A percentile compares a stretch with the other conserved stretches of the same genome.
phyloP scores from a whole-genome alignment of 306 rosid species.

The Cicer arietinum region DNA sequence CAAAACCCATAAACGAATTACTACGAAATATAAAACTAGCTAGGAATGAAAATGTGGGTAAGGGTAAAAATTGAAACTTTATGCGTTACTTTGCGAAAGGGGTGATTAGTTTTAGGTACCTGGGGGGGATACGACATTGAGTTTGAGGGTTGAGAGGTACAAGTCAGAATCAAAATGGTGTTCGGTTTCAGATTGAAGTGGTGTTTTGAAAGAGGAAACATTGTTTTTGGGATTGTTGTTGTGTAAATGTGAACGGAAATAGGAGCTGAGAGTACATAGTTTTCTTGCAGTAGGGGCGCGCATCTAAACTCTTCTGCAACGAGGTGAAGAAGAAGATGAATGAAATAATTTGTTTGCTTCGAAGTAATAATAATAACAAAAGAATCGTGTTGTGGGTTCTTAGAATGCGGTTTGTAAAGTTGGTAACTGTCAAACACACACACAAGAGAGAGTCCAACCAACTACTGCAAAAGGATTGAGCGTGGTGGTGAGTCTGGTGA shows the following conservation, averaged over 20 bases:
- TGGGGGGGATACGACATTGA: background rate
- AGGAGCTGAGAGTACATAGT: constrained; percentile 46
- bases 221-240: constrained; percentile 1
- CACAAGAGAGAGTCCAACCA: background rate
- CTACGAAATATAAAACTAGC: background rate
- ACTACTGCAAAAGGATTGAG: background rate
- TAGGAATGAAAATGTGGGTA: constrained; percentile 30
- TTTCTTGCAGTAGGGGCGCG: constrained; percentile 41
- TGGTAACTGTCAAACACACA: background rate
- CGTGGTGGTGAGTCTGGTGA: no score
- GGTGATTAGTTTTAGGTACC: background rate
- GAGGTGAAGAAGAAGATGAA: background rate
- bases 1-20: constrained; percentile 30
- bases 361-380: background rate
- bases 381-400: background rate
- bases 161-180: constrained; percentile 13
- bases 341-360: background rate
- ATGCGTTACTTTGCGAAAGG: background rate
- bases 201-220: background rate
- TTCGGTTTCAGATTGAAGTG: constrained; percentile 9
- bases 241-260: background rate
- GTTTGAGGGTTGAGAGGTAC: background rate
- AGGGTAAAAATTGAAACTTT: constrained; percentile 38
- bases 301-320: constrained; percentile 40
- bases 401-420: background rate